These are phyloP conservation scores for Backusella morwellensis DNA, from an alignment of 192 early-diverging fungal genomes.

Conservation along the genomic window DNA sequence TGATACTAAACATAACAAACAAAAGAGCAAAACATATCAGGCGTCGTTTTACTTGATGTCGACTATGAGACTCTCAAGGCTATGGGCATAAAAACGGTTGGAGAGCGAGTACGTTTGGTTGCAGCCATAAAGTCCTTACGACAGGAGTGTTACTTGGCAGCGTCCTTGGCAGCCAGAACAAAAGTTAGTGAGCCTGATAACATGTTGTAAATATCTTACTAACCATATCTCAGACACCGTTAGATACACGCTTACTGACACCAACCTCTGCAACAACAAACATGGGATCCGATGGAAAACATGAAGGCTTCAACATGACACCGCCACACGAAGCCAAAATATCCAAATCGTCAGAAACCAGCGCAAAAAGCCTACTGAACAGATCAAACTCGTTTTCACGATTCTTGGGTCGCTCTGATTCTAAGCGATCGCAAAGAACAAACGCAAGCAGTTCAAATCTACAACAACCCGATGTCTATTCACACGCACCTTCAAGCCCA, in stretches of 20 bases:
- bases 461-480: constrained; percentile 8
- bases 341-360: constrained; percentile 17
- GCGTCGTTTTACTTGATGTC: constrained; percentile 80
- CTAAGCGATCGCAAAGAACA: constrained; percentile 22
- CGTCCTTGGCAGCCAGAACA: constrained; percentile 31
- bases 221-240: neutral
- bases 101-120: constrained; percentile 80
- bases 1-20: neutral
- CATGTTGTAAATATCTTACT: neutral
- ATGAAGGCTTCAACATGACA: constrained; percentile 26
- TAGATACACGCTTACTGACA: neutral
- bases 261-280: neutral
- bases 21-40: constrained; percentile 75
- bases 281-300: neutral
- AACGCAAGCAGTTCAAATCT: constrained; percentile 4
- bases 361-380: constrained; percentile 24
- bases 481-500: constrained; percentile 24
- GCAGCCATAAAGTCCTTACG: constrained; percentile 72
- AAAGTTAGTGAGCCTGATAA: neutral
- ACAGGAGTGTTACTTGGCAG: constrained; percentile 50
- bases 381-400: constrained; percentile 39
- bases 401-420: constrained; percentile 34
- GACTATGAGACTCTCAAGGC: constrained; percentile 81
- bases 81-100: constrained; percentile 76
- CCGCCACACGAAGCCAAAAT: constrained; percentile 7